Percentiles rank a stretch among this genome's conserved stretches.
These are phyloP conservation scores for Catharanthus roseus DNA, from an alignment of 257 asterid genomes.

Conservation along the genomic window DNA sequence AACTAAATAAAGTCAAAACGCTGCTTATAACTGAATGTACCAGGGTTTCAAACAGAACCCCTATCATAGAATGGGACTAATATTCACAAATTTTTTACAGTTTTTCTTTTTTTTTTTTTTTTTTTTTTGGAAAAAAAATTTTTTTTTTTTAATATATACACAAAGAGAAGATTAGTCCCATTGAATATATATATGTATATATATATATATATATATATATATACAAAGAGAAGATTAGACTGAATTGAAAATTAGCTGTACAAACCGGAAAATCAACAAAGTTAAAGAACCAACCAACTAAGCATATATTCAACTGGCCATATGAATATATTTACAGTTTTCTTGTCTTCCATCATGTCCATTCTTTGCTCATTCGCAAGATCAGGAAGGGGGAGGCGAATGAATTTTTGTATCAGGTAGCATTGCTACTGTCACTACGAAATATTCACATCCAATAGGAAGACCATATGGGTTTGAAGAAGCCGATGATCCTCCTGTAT, in stretches of 20 bases:
- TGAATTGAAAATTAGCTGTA: constrained; percentile 36
- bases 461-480: constrained; percentile 46
- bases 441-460: constrained; percentile 81
- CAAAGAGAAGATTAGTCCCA: too few relatives aligned
- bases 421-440: constrained; percentile 85
- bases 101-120: too few relatives aligned
- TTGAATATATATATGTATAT: too few relatives aligned
- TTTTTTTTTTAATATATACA: too few relatives aligned
- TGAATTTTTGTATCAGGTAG: constrained; percentile 71
- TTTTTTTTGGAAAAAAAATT: background rate
- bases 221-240: constrained; percentile 40
- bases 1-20: too few relatives aligned
- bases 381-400: constrained; percentile 81
- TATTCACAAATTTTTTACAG: background rate
- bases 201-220: too few relatives aligned
- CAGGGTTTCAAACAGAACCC: background rate
- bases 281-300: too few relatives aligned
- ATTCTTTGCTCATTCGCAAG: constrained; percentile 46
- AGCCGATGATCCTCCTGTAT: constrained; percentile 35
- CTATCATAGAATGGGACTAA: background rate
- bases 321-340: constrained; percentile 44
- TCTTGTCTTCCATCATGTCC: constrained; percentile 84
- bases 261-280: constrained; percentile 28
- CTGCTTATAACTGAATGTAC: background rate
- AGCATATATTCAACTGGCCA: constrained; percentile 15